These are phyloP conservation scores for Clausena lansium DNA, from an alignment of 345 rosid species.

Conservation along the genomic window DNA sequence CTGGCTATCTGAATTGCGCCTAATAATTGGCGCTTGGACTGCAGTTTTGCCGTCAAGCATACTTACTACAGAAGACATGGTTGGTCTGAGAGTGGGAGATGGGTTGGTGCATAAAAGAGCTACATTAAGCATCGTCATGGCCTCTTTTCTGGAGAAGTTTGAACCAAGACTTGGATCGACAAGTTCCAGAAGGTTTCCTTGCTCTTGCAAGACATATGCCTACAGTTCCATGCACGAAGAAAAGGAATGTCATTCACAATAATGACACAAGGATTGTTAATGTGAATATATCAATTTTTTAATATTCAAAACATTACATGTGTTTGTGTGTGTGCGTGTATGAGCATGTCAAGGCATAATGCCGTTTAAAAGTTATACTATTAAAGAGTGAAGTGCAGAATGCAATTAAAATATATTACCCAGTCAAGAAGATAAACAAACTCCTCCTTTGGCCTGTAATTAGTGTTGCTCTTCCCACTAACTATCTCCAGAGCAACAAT, in stretches of 20 bases:
- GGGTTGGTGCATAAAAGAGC: constrained; percentile 86
- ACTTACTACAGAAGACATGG: constrained; percentile 78
- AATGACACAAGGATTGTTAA: neutral
- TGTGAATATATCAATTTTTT: neutral
- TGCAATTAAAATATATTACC: constrained; percentile 36
- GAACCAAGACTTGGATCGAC: constrained; percentile 74
- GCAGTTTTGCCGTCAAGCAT: constrained; percentile 80
- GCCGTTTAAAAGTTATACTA: neutral
- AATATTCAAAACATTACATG: no score
- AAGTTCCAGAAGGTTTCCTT: constrained; percentile 82
- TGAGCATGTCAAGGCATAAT: neutral
- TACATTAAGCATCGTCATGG: constrained; percentile 61
- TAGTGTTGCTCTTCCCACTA: constrained; percentile 94
- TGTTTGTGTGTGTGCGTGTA: no score
- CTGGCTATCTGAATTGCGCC: constrained; percentile 38
- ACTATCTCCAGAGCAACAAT: constrained; percentile 77
- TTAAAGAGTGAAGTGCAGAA: neutral
- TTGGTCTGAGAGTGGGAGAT: constrained; percentile 84
- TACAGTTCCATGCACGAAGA: constrained; percentile 11
- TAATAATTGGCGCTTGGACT: constrained; percentile 70
- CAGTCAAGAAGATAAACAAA: constrained; percentile 93
- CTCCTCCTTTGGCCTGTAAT: constrained; percentile 93
- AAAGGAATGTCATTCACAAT: neutral
- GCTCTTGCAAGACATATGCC: constrained; percentile 95
- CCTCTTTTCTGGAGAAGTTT: constrained; percentile 53